Base-by-base conservation (phyloP, 1,284 basidiomycete species). In the Vanrija sp. region DNA sequence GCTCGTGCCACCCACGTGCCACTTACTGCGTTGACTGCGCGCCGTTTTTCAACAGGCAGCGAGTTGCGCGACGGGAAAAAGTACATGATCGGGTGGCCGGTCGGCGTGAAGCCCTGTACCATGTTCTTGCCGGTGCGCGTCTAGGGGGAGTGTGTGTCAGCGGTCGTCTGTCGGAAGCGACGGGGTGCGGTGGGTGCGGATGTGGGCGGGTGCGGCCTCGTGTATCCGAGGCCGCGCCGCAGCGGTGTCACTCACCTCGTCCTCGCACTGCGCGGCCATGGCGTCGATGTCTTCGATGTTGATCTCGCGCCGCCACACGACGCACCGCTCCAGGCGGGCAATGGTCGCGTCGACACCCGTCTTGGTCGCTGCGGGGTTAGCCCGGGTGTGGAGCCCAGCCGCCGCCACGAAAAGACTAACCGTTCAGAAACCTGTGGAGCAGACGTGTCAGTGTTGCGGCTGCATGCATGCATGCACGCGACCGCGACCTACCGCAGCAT, bases 261-360 rank as follows among this genome's bases (percentile, higher is more conserved):
- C 60, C 19, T 63, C 62, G 38, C 65, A 65, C 25, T 65, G 56
- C 18, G 59, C 58, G 1, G 68, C 65, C 56, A 70, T 65, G 15
- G 43, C 49, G 19, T 71, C 61, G 2, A 76, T 47, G 49, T 76
- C 66, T 15, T 76, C 70, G 4, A 75, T 61, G 10, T 56, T 49
- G 21, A 63, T 60, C 10, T 60, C 65, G n/a, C 74, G 54, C 16
- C 74, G 57, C 70, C 71, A 75, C 1, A 59, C 14, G n/a, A 76
- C 25, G 43, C 67, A 68, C 16, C 53, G 53, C 58, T 75, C 73
- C 9, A 76, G 53, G 0, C 72, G 55, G 10, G 55, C 59, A 34
- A 68, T 71, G 3, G 69, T 61, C 1, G 61, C 61, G 9, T 44
- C 26, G 16, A 64, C 23, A 28, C 72, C 65, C 5, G 59, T 58